These are phyloP conservation scores for Fusarium falciforme DNA, from an alignment of 2,329 filamentous ascomycete genomes.

Conservation along the genomic window DNA sequence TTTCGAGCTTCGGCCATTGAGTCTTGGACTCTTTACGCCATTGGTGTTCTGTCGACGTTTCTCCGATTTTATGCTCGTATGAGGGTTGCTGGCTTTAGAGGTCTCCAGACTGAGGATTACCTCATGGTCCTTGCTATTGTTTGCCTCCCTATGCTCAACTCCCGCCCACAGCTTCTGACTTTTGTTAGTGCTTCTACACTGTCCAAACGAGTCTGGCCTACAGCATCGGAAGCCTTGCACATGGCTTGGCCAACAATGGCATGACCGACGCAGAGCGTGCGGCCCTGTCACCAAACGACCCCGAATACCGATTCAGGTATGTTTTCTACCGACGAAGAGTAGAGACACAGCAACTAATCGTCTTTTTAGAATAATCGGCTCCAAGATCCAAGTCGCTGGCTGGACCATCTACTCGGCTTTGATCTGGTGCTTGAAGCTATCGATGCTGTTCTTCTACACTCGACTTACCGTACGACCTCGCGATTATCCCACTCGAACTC, in stretches of 20 bases:
- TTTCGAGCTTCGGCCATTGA: slow-evolving; percentile 34
- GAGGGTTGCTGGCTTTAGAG: slow-evolving; percentile 36
- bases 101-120: slow-evolving; percentile 46
- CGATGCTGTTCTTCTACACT: slow-evolving; percentile 66
- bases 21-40: slow-evolving; percentile 44
- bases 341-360: neutral
- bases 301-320: slow-evolving; percentile 55
- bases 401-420: slow-evolving; percentile 65
- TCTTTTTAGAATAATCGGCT: slow-evolving; percentile 57
- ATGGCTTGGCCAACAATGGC: slow-evolving; percentile 64
- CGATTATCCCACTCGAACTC: accelerated
- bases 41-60: slow-evolving; percentile 42
- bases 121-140: slow-evolving; percentile 40
- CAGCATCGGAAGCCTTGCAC: slow-evolving; percentile 57
- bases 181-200: slow-evolving; percentile 60
- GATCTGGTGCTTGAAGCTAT: slow-evolving; percentile 65
- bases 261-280: slow-evolving; percentile 62
- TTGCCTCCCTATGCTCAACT: neutral
- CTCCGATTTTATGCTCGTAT: slow-evolving; percentile 47
- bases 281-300: slow-evolving; percentile 52
- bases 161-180: neutral
- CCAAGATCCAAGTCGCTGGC: slow-evolving; percentile 65
- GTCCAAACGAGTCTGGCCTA: slow-evolving; percentile 62
- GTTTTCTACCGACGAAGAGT: neutral
- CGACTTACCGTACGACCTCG: slow-evolving; percentile 55